These are phyloP conservation scores for Phylloporus rhodoxanthus DNA, from an alignment of 768 basidiomycete genomes.

Conservation along the genomic window DNA sequence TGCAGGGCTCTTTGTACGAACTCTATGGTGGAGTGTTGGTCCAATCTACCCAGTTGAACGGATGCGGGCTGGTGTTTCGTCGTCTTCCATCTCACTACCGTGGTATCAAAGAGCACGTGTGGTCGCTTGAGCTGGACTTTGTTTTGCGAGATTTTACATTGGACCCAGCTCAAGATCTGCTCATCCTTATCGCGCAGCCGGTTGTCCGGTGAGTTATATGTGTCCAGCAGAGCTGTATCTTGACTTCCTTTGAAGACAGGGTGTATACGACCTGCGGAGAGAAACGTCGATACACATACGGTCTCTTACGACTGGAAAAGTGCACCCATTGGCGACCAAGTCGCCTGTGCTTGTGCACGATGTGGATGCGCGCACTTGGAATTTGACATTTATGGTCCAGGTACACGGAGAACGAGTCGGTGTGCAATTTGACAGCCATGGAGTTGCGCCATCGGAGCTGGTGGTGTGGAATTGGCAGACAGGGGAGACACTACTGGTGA, in stretches of 20 bases:
- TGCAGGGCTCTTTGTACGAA: conserved; percentile 46
- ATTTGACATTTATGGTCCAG: conserved; percentile 45
- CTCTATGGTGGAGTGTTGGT: conserved; percentile 54
- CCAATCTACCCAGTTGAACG: conserved; percentile 28
- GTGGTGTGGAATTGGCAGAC: conserved; percentile 67
- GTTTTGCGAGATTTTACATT: conserved; percentile 53
- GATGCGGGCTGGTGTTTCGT: conserved; percentile 35
- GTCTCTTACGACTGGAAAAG: conserved; percentile 39
- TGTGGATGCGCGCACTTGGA: conserved; percentile 13
- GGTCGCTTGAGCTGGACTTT: conserved; percentile 37
- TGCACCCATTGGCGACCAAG: conserved; percentile 40
- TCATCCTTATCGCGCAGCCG: conserved; percentile 44
- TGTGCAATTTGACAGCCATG: conserved; percentile 39
- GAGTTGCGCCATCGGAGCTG: conserved; percentile 38
- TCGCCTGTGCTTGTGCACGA: conserved; percentile 29
- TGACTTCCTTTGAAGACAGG: conserved; percentile 10
- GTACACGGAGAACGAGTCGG: conserved; percentile 48
- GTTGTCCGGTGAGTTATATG: conserved; percentile 27
- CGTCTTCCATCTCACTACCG: conserved; percentile 47
- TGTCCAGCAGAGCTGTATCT: neutral
- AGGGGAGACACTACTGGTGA: conserved; percentile 44
- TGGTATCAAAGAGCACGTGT: conserved; percentile 40
- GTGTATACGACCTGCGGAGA: conserved; percentile 11
- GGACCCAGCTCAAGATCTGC: conserved; percentile 62
- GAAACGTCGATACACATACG: conserved; percentile 38